These are phyloP conservation scores for Fusarium nygamai DNA, from an alignment of 2,329 filamentous ascomycete species.

Conservation along the genomic window DNA sequence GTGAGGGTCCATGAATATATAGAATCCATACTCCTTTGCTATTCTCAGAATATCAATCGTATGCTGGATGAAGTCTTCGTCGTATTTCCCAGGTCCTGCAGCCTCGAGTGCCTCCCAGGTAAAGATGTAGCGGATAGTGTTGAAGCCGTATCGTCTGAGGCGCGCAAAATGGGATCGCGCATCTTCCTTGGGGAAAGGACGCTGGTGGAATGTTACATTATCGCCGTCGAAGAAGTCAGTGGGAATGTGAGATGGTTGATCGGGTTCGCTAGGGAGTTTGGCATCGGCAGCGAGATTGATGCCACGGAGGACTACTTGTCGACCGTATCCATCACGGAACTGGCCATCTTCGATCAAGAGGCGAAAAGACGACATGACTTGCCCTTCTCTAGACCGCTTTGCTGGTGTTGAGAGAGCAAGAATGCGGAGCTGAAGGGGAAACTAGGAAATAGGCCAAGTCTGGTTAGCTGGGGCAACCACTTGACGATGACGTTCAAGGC, in stretches of 20 bases:
- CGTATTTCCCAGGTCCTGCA: constrained; percentile 88
- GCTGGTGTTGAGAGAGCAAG: constrained; percentile 8
- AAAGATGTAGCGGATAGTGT: constrained; percentile 95
- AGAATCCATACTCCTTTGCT: constrained; percentile 91
- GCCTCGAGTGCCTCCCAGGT: constrained; percentile 99
- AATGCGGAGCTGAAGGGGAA: constrained; percentile 10
- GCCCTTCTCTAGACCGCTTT: constrained; percentile 4
- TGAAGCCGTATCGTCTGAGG: constrained; percentile 90
- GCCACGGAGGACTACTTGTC: constrained; percentile 88
- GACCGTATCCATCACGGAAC: constrained; percentile 83
- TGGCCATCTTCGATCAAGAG: constrained; percentile 85
- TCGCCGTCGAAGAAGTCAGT: constrained; percentile 93
- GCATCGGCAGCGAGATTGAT: constrained; percentile 94
- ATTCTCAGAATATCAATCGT: constrained; percentile 86
- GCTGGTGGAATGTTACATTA: constrained; percentile 85
- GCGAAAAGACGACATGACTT: constrained; percentile 75
- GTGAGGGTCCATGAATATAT: constrained; percentile 98
- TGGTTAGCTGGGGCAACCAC: constrained; percentile 23
- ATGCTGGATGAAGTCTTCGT: constrained; percentile 91
- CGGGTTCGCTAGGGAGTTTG: constrained; percentile 85
- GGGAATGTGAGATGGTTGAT: constrained; percentile 81
- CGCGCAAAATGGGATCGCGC: constrained; percentile 88
- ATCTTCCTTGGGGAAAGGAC: constrained; percentile 85
- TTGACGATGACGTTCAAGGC: constrained; percentile 40
- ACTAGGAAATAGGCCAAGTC: constrained; percentile 26